phyloP scores from a whole-genome alignment of 2,329 filamentous ascomycete species.

The Penicillium nordicum region DNA sequence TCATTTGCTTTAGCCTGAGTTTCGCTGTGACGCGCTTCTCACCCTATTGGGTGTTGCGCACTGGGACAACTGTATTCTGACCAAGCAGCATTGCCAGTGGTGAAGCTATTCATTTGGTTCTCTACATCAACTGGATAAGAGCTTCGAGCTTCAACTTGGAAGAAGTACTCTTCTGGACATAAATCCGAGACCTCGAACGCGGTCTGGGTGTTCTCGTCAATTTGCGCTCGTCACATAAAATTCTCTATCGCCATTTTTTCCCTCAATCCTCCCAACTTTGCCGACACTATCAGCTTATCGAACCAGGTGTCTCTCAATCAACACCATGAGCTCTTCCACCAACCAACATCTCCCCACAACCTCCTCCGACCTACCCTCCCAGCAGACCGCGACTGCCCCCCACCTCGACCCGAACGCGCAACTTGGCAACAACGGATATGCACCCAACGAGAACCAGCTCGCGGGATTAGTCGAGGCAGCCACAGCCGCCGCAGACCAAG shows the following conservation, averaged over 20 bases:
- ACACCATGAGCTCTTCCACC: constrained; percentile 30
- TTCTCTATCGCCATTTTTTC: background rate
- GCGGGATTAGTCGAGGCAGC: constrained; percentile 47
- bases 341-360: constrained; percentile 30
- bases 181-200: background rate
- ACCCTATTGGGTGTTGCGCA: constrained; percentile 15
- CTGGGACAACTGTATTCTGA: background rate
- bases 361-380: constrained; percentile 28
- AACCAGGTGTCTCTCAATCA: background rate
- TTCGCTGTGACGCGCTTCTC: constrained; percentile 8
- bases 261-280: background rate
- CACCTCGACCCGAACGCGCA: constrained; percentile 33
- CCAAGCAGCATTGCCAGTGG: background rate
- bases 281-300: constrained; percentile 3
- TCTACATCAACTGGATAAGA: constrained; percentile 2
- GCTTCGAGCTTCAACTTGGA: background rate
- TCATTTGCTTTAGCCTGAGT: background rate
- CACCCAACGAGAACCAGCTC: constrained; percentile 43
- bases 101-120: background rate
- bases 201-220: no score
- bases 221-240: background rate
- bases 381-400: constrained; percentile 19
- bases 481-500: constrained; percentile 43
- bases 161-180: background rate
- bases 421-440: constrained; percentile 29